Base-by-base conservation (phyloP, 2,329 filamentous ascomycete species). In the Thelonectria rubi region DNA sequence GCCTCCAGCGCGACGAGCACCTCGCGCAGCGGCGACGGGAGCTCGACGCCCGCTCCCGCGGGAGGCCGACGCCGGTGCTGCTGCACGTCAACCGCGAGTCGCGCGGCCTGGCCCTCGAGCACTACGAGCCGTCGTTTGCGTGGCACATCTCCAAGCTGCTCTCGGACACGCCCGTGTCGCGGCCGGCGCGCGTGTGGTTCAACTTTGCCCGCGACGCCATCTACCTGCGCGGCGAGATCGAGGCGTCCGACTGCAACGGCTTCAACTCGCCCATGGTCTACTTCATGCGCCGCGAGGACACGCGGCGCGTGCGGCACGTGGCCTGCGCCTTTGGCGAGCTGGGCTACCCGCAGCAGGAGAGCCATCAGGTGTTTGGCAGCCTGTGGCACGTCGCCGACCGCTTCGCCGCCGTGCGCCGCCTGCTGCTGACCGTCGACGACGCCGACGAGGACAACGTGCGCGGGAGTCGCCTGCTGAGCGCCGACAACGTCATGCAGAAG, bases 231-330 rank as follows among this genome's bases (percentile, higher is more conserved):
- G 82, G 82, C 54, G 80, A 82, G 69, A 75, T 84, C 11, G 81
- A 84, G 73, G 79, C 80, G 12, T 78, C 76, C 69, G 79, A 82
- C 65, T 73, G 69, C 43, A 78, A 78, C 73, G 81, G 80, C 24
- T 79, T 82, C 75, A 80, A 78, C 74, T 74, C 75, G 53, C 81
- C 82, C 24, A 80, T 83, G 79, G 77, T 79, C 48, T 82, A 83
- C 67, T 84, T 83, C 67, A 63, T 84, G 18, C 69, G 72, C 15
- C 69, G 71, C n/a, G 73, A 77, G 57, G 81, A 84, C 68, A 77
- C 80, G 32, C 64, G 64, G 14, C 78, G 80, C 26, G 81, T 84
- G 53, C 72, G 75, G 21, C 76, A 79, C 64, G 74, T 82, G 7
- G 81, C 79, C 5, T 77, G 80, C 58, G 74, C 78, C 1, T 81